Percentiles rank a stretch among this genome's conserved stretches.
Evolutionary conservation across 2,329 filamentous ascomycete genomes (phyloP).

Genomic region (Clarireedia paspali): DNA sequence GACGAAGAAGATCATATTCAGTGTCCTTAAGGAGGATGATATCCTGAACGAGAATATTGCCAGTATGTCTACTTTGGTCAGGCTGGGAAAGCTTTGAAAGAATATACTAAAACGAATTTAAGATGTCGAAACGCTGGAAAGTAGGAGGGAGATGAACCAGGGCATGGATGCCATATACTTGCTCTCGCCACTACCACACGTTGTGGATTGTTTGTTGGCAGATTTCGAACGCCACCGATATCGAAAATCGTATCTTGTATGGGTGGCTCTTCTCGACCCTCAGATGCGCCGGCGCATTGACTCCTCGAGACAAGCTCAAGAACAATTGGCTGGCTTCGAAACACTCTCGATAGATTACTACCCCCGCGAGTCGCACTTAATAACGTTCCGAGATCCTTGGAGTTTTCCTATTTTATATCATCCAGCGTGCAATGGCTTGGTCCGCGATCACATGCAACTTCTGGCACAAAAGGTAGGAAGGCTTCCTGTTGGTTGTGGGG

Average conservation of each 20-base stretch:
- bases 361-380: constrained; percentile 81
- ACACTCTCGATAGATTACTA: constrained; percentile 84
- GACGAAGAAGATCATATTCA: constrained; percentile 80
- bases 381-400: constrained; percentile 91
- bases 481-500: background rate
- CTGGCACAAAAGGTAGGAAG: constrained; percentile 74
- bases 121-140: constrained; percentile 95
- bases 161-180: constrained; percentile 95
- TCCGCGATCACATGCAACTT: constrained; percentile 74
- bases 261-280: constrained; percentile 70
- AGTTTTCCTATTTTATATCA: constrained; percentile 93
- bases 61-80: constrained; percentile 46
- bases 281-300: constrained; percentile 68
- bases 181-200: constrained; percentile 75
- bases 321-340: constrained; percentile 72
- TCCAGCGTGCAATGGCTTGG: constrained; percentile 76
- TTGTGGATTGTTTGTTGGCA: constrained; percentile 88
- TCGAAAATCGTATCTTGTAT: constrained; percentile 70
- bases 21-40: constrained; percentile 89
- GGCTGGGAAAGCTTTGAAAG: background rate
- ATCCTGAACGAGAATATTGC: constrained; percentile 95
- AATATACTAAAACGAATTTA: constrained; percentile 17
- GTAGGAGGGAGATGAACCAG: constrained; percentile 71
- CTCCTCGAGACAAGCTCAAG: constrained; percentile 56
- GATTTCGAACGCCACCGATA: constrained; percentile 85